Percentiles rank a stretch among this genome's conserved stretches.
These are phyloP conservation scores for Corylus americana DNA, from an alignment of 306 rosid species.

Conservation along the genomic window DNA sequence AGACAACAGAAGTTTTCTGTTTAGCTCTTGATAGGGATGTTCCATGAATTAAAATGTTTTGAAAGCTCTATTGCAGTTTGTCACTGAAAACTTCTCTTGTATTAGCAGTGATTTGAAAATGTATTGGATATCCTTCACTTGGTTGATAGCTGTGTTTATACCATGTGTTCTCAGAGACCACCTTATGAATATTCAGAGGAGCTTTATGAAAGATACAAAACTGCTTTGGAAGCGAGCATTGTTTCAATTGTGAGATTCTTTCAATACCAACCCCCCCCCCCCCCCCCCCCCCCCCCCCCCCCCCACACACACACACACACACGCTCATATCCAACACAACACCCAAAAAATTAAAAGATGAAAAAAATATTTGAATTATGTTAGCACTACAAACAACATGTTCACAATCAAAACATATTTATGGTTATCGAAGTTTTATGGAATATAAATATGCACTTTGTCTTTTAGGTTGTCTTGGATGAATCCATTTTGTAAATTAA, in stretches of 20 bases:
- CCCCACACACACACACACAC: neutral
- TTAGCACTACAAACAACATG: neutral
- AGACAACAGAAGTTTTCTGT: neutral
- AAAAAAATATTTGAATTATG: neutral
- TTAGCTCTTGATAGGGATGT: neutral
- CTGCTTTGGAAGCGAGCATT: neutral
- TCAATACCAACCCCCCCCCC: no score
- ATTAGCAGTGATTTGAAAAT: neutral
- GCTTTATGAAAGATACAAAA: slow-evolving; percentile 8
- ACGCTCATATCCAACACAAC: no score
- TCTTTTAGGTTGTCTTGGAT: neutral
- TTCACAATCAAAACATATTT: neutral
- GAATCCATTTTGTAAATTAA: neutral
- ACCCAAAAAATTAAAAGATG: neutral
- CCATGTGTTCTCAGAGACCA: slow-evolving; percentile 1
- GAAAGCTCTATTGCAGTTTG: neutral
- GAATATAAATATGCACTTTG: neutral
- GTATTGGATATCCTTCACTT: neutral
- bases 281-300: no score
- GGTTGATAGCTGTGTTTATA: neutral
- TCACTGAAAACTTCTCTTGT: neutral
- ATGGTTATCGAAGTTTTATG: neutral
- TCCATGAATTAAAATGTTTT: neutral
- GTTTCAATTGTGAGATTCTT: neutral
- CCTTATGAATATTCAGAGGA: neutral